Conservation (phyloP, 2,329 filamentous ascomycete genomes). For the Ramichloridium luteum region DNA sequence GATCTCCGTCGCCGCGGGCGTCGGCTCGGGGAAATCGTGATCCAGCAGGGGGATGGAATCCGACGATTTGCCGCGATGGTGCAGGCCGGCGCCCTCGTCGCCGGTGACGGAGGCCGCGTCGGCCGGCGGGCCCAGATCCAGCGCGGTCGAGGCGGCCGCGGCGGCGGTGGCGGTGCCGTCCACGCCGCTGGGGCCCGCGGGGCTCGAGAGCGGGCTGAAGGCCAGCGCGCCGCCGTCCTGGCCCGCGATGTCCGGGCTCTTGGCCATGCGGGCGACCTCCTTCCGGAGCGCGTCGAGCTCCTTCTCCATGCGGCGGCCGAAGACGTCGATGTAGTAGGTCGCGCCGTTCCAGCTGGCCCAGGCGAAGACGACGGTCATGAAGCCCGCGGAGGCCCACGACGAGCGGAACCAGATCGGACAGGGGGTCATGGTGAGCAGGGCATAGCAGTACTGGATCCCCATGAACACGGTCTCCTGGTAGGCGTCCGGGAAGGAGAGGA, state of each 20-base stretch:
- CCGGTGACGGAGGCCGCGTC: slow-evolving; percentile 4
- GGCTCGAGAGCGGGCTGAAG: slow-evolving; percentile 17
- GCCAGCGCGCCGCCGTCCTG: slow-evolving; percentile 9
- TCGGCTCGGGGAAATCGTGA: slow-evolving; percentile 2
- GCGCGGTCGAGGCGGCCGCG: slow-evolving; percentile 12
- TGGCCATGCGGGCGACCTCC: slow-evolving; percentile 48
- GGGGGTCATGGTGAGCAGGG: slow-evolving; percentile 82
- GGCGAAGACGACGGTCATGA: slow-evolving; percentile 70
- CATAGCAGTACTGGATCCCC: slow-evolving; percentile 88
- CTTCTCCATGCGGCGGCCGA: slow-evolving; percentile 92
- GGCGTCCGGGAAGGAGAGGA: slow-evolving; percentile 60
- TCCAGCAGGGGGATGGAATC: slow-evolving; percentile 5
- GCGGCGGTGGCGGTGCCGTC: slow-evolving; percentile 5
- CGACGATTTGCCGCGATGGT: slow-evolving; percentile 7
- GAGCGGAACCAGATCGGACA: slow-evolving; percentile 93
- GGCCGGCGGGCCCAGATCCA: slow-evolving; percentile 22
- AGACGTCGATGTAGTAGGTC: slow-evolving; percentile 96
- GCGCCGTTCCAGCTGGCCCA: slow-evolving; percentile 97
- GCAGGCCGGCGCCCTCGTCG: slow-evolving; percentile 3
- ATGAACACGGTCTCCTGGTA: slow-evolving; percentile 89
- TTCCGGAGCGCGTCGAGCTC: slow-evolving; percentile 80
- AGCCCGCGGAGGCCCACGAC: slow-evolving; percentile 62
- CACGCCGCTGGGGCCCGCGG: slow-evolving; percentile 15
- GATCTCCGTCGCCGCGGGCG: slow-evolving; percentile 5
- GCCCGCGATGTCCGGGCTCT: slow-evolving; percentile 19